Base-by-base conservation (phyloP, 2,329 filamentous ascomycete genomes). In the Catunica adiposa region DNA sequence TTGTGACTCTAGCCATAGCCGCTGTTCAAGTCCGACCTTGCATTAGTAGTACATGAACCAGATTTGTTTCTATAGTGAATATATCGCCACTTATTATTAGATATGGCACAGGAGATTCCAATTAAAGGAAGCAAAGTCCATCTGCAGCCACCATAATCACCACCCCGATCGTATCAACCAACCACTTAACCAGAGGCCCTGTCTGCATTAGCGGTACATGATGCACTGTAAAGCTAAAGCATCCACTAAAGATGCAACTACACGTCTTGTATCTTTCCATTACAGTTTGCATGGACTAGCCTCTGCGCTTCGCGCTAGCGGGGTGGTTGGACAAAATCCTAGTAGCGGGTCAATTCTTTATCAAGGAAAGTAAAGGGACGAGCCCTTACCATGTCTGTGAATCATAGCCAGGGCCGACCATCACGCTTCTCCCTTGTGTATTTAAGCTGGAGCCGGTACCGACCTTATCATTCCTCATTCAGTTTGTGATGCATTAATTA, bases 241-340 rank as follows among this genome's bases (percentile, higher is more conserved):
- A 52, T 52, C 50, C 50, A 38, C 50, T 38, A 38, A 52, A 52
- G 31, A 38, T 48, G 44, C 44, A 48, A 48, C 44, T 48, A 48
- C 44, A 48, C 44, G 44, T 48, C 44, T 26, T 48, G 9, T 26
- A 22, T 22, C 22, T 48, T 23, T 8, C 44, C 20, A 48, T 48
- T 26, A 23, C 20, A 26, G 7, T 48, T 26, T 48, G 17, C 23
- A 25, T 48, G 23, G 44, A 26, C 22, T 11, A 15, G 44, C 15
- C 44, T 7, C 11, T 20, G 44, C 15, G 8, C 8, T 20, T 48
- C 5, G 11, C 44, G 17, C 22, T 48, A 20, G 44, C 22, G 44
- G 44, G 44, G 44, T 48, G 44, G 44, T 48, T 48, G 44, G 44
- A 23, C n/a, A 26, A 15, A 23, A 48, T 48, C 44, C 44, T 20